Evolutionary conservation across 495 filamentous ascomycete genomes (phyloP).

Genomic region (Penicillium desertorum): DNA sequence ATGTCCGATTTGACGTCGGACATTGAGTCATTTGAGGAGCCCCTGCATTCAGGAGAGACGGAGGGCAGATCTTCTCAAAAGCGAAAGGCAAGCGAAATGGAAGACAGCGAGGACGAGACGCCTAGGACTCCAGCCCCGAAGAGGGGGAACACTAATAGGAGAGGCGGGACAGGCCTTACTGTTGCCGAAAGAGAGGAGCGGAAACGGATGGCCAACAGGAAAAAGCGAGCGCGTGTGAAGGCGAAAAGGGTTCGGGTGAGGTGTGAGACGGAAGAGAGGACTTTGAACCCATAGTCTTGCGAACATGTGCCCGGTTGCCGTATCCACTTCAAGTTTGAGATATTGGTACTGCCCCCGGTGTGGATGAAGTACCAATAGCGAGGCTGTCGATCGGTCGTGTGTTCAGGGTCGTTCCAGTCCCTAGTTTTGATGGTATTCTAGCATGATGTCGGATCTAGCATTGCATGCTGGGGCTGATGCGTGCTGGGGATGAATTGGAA

Average conservation of each 20-base stretch:
- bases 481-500: neutral
- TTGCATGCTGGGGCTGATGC: neutral
- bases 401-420: neutral
- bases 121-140: neutral
- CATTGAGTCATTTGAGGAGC: neutral
- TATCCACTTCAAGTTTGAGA: neutral
- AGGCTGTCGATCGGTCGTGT: neutral
- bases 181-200: neutral
- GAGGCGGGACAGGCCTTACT: neutral
- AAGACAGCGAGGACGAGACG: neutral
- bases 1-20: too few species aligned
- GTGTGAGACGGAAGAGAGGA: neutral
- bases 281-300: neutral
- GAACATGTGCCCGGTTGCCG: neutral
- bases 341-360: neutral
- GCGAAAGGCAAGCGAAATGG: neutral
- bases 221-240: neutral
- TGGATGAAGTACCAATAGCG: neutral
- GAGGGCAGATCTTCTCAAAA: neutral
- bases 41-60: neutral
- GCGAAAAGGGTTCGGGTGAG: neutral
- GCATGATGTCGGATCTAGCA: neutral
- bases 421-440: neutral
- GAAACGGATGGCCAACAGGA: neutral
- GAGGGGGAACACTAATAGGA: neutral